Evolutionary conservation across 176 grass and related monocot species (phyloP).

Genomic region (Cymbopogon citratus): DNA sequence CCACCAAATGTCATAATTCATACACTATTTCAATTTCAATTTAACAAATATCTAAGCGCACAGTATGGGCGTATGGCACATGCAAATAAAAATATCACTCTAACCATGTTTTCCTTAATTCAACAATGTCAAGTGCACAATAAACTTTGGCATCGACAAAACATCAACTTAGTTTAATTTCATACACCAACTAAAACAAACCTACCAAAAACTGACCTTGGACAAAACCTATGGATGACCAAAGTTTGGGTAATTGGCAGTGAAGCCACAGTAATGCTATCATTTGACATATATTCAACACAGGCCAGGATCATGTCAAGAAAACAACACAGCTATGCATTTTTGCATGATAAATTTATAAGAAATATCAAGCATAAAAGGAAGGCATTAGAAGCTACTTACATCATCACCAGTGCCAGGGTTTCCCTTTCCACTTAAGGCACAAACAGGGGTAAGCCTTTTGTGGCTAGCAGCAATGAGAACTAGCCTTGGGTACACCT

Average conservation of each 20-base stretch:
- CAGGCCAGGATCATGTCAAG: neutral
- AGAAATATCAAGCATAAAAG: constrained; percentile 11
- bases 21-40: constrained; percentile 10
- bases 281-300: neutral
- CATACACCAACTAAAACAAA: neutral
- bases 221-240: neutral
- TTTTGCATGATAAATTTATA: constrained; percentile 7
- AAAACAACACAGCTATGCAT: neutral
- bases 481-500: constrained; percentile 32
- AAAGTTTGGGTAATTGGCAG: neutral
- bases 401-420: constrained; percentile 48
- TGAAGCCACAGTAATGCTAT: neutral
- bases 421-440: constrained; percentile 36
- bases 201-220: neutral
- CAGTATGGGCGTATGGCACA: neutral
- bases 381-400: constrained; percentile 19
- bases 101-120: constrained; percentile 1
- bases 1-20: neutral
- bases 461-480: constrained; percentile 35
- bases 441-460: constrained; percentile 39
- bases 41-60: constrained; percentile 5
- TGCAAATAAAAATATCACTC: neutral
- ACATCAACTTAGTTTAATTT: neutral
- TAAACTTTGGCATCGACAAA: neutral
- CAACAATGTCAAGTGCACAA: neutral